Base-by-base conservation (phyloP, 2,329 filamentous ascomycete species). In the Pseudocercospora fuligena region DNA sequence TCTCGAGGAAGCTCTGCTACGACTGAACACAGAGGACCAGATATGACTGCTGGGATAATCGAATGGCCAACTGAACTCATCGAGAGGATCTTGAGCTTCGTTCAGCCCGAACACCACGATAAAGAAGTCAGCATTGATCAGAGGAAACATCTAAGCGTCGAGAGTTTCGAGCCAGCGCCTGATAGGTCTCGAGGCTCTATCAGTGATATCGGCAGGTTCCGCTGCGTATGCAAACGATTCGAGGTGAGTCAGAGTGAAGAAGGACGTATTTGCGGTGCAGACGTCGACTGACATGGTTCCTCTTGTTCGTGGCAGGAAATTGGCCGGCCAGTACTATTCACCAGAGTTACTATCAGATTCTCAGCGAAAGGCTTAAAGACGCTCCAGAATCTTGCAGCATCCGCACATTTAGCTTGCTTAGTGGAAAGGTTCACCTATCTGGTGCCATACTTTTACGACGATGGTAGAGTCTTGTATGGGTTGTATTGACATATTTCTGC, bases 341-440 rank as follows among this genome's bases (percentile, higher is more conserved):
- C 81, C 14, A 79, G 82, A 46, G 82, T 85, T 60, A 83, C 81
- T n/a, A 83, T 82, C 60, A 78, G 85, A 58, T 86, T 87, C 74
- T 83, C 83, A 29, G 74, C 77, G 51, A 79, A 80, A 63, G 85
- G 84, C 31, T 82, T 88, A 60, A 74, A 79, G 59, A 80, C 81
- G 40, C 75, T 88, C 56, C 81, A 84, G 62, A 79, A 79, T 46
- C 82, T 88, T 65, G 81, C 84, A 33, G 77, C 78, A 58, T 81
- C 83, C 69, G 78, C 79, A 19, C 82, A 85, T 74, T 78, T 88
- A 21, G 83, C 85, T 16, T 76, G 78, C 61, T 81, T 86, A 73
- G 86, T 88, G 66, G 86, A 84, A 73, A 87, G 87, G 72, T 87
- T 88, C 75, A 86, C 84, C 69, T 88, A 88, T 75, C 82, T 88